phyloP scores from a whole-genome alignment of 2,329 filamentous ascomycete genomes.

The Sporothrix brasiliensis region DNA sequence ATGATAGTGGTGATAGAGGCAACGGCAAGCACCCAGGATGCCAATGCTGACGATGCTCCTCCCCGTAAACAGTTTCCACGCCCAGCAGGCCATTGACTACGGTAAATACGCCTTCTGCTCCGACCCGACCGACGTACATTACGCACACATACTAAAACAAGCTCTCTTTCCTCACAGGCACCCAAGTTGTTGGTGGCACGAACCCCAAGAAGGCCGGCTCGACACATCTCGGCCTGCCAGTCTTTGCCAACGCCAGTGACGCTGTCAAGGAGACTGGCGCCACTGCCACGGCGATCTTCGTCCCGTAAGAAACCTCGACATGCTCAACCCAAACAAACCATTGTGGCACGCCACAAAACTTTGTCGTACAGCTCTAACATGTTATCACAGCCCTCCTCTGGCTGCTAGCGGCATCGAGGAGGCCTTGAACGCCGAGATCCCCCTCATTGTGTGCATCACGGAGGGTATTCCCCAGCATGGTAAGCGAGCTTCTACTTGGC shows the following conservation, averaged over 20 bases:
- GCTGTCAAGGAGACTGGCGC: conserved; percentile 89
- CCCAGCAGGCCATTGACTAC: conserved; percentile 96
- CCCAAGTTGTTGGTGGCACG: conserved; percentile 95
- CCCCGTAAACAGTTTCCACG: conserved; percentile 76
- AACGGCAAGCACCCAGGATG: not conserved
- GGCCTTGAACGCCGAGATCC: conserved; percentile 88
- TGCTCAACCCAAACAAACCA: not conserved
- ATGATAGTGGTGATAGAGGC: not conserved
- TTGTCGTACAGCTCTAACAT: conserved; percentile 27
- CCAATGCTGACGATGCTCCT: conserved; percentile 23
- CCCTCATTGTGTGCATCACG: conserved; percentile 94
- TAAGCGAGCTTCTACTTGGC: conserved; percentile 49
- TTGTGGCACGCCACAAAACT: not conserved
- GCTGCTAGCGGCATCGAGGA: conserved; percentile 96
- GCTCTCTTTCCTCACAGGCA: conserved; percentile 60
- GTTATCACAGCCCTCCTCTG: conserved; percentile 70
- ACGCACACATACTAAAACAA: not conserved
- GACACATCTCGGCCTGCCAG: conserved; percentile 85
- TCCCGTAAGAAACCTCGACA: conserved; percentile 66
- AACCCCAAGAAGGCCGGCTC: conserved; percentile 98
- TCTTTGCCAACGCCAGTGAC: conserved; percentile 87
- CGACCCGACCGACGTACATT: not conserved
- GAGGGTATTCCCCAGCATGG: conserved; percentile 97
- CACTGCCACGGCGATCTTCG: conserved; percentile 91
- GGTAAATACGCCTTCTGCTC: conserved; percentile 58